Evolutionary conservation across 352 stramenopile species (phyloP).

Genomic region (Globisporangium cystogenes): DNA sequence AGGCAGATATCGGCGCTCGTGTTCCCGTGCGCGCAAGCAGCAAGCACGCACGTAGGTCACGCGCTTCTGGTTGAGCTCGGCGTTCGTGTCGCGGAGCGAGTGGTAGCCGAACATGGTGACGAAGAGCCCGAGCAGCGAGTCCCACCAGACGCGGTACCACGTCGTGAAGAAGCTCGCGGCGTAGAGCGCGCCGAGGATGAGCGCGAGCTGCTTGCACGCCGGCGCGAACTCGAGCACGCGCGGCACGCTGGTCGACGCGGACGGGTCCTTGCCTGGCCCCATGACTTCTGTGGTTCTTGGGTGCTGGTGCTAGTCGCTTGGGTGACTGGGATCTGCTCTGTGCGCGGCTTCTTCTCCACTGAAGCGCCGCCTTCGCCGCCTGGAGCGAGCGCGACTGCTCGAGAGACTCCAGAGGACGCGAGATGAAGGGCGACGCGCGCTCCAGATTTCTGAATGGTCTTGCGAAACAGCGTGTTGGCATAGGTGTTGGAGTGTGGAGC

Average conservation of each 20-base stretch:
- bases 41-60: constrained; percentile 18
- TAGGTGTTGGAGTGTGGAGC: too few relatives aligned
- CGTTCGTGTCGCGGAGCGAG: constrained; percentile 39
- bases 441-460: too few relatives aligned
- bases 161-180: constrained; percentile 61
- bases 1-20: too few relatives aligned
- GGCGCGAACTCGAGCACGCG: constrained; percentile 64
- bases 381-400: too few relatives aligned
- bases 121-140: constrained; percentile 52
- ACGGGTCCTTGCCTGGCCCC: background rate
- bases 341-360: too few relatives aligned
- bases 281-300: background rate
- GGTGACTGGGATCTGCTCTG: background rate
- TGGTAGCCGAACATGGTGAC: constrained; percentile 52
- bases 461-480: too few relatives aligned
- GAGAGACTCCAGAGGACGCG: too few relatives aligned
- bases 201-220: constrained; percentile 48
- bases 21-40: background rate
- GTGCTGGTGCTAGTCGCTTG: background rate
- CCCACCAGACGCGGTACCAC: constrained; percentile 82
- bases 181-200: constrained; percentile 47
- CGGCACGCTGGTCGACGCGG: constrained; percentile 11
- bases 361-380: too few relatives aligned
- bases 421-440: too few relatives aligned
- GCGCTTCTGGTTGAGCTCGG: constrained; percentile 28